phyloP scores from a whole-genome alignment of 2,329 filamentous ascomycete species.

The Berkeleyomyces rouxiae region DNA sequence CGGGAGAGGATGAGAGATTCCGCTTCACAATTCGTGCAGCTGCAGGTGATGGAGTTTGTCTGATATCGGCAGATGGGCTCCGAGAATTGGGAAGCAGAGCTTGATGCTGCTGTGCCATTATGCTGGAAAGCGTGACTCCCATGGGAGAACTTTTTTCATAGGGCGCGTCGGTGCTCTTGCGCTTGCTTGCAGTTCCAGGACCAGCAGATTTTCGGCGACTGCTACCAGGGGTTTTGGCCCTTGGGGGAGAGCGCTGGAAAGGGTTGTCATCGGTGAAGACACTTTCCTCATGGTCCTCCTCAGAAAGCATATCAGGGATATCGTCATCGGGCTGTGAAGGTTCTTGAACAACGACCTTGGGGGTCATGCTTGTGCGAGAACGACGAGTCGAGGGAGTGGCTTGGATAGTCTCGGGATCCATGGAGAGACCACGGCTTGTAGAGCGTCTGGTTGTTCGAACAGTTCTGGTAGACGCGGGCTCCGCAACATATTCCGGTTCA shows the following conservation, averaged over 20 bases:
- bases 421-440: constrained; percentile 19
- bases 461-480: constrained; percentile 4
- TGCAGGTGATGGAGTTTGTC: constrained; percentile 2
- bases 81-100: neutral
- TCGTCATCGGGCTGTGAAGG: constrained; percentile 9
- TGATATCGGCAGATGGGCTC: constrained; percentile 1
- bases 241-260: constrained; percentile 64
- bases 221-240: constrained; percentile 28
- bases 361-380: constrained; percentile 10
- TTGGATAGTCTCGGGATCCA: constrained; percentile 35
- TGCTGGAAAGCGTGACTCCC: constrained; percentile 13
- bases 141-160: constrained; percentile 23
- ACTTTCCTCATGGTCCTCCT: constrained; percentile 33
- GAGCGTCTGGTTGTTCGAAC: constrained; percentile 6
- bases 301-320: constrained; percentile 21
- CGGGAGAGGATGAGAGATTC: constrained; percentile 11
- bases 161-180: constrained; percentile 17
- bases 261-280: constrained; percentile 84
- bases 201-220: constrained; percentile 33
- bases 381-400: constrained; percentile 17
- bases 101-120: constrained; percentile 11
- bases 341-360: constrained; percentile 11
- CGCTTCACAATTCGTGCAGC: constrained; percentile 8
- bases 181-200: constrained; percentile 25
- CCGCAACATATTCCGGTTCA: constrained; percentile 5